These are phyloP conservation scores for Lanmaoa pseudosensibilis DNA, from an alignment of 768 basidiomycete genomes.

Conservation along the genomic window DNA sequence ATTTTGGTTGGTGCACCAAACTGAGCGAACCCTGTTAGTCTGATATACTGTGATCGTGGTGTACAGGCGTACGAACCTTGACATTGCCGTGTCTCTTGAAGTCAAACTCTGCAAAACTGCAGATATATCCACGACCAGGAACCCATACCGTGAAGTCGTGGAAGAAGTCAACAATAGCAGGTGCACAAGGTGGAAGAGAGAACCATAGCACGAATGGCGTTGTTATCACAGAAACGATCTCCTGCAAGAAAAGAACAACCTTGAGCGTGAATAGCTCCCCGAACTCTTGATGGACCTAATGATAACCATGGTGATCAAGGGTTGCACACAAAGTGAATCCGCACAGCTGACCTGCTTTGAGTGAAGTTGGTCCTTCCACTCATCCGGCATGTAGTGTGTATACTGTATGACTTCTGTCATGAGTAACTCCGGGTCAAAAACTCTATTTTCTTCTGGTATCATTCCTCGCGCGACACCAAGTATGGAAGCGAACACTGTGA, in stretches of 20 bases:
- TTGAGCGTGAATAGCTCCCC: constrained; percentile 95
- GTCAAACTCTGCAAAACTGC: constrained; percentile 98
- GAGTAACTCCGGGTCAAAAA: constrained; percentile 91
- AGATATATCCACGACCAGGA: constrained; percentile 94
- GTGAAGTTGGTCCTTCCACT: constrained; percentile 88
- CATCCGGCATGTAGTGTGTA: constrained; percentile 94
- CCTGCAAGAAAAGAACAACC: constrained; percentile 80
- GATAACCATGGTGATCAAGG: not conserved
- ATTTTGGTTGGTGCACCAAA: constrained; percentile 81
- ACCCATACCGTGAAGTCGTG: constrained; percentile 97
- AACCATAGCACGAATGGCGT: constrained; percentile 95
- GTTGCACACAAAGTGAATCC: not conserved
- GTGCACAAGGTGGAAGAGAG: constrained; percentile 86
- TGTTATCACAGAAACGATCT: constrained; percentile 85
- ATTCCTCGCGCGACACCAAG: constrained; percentile 91
- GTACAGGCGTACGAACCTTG: constrained; percentile 51
- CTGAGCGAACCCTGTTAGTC: constrained; percentile 36
- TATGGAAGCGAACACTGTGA: constrained; percentile 82
- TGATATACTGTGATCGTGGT: not conserved
- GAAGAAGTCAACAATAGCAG: constrained; percentile 95
- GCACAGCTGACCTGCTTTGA: constrained; percentile 66
- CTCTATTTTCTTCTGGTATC: constrained; percentile 91
- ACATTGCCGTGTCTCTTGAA: constrained; percentile 93
- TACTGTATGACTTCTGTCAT: constrained; percentile 91
- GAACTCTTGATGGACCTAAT: constrained; percentile 86